Conservation (phyloP, 768 basidiomycete species). For the Amyloporia xantha region DNA sequence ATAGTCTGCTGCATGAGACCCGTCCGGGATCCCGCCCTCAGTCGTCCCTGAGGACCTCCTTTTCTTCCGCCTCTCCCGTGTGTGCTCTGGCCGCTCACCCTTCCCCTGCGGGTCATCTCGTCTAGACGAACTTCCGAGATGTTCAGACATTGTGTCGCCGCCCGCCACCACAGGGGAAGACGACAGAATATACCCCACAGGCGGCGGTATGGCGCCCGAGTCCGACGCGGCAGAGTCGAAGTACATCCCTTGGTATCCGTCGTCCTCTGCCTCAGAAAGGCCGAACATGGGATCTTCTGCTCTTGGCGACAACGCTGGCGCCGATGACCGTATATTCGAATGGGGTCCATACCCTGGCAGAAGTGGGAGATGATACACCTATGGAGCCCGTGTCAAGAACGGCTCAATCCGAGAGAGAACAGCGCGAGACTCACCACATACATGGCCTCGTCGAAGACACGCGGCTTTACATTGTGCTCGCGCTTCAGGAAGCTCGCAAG, state of each 20-base stretch:
- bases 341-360: conserved; percentile 87
- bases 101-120: conserved; percentile 4
- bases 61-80: conserved; percentile 11
- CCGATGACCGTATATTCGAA: conserved; percentile 81
- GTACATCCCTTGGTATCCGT: conserved; percentile 84
- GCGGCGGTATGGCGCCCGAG: conserved; percentile 1
- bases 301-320: conserved; percentile 42
- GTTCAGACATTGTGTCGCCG: neutral
- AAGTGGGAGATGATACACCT: conserved; percentile 91
- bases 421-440: conserved; percentile 74
- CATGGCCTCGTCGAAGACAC: conserved; percentile 89
- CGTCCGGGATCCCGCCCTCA: conserved; percentile 4
- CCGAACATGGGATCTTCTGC: conserved; percentile 57
- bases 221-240: conserved; percentile 35
- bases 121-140: neutral
- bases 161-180: conserved; percentile 10
- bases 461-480: conserved; percentile 84
- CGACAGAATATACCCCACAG: conserved; percentile 17
- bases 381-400: too few relatives aligned
- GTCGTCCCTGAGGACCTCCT: neutral
- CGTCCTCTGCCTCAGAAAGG: conserved; percentile 84
- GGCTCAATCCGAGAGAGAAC: too few relatives aligned
- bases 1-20: conserved; percentile 40
- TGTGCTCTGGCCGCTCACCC: neutral
- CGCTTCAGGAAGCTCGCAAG: conserved; percentile 82